These are phyloP conservation scores for Jaenimonas drosophilae DNA, from an alignment of 208 protist genomes.

Conservation along the genomic window DNA sequence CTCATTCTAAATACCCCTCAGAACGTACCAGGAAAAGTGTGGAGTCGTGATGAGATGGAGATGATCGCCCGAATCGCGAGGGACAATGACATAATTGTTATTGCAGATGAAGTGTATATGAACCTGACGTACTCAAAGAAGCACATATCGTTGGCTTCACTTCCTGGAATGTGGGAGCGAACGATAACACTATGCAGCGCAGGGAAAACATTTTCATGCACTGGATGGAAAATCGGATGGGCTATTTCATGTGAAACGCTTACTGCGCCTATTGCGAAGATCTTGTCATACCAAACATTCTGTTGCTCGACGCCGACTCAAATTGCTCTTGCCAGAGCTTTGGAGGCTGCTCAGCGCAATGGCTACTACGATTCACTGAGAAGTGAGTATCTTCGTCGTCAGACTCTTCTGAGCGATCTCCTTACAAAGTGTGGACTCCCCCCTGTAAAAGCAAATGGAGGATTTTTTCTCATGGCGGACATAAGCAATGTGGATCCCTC, in stretches of 20 bases:
- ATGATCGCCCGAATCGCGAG: conserved; percentile 59
- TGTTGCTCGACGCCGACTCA: conserved; percentile 81
- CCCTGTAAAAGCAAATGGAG: conserved; percentile 39
- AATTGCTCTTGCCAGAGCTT: conserved; percentile 59
- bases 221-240: conserved; percentile 92
- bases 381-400: conserved; percentile 28
- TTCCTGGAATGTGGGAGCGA: conserved; percentile 85
- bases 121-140: conserved; percentile 56
- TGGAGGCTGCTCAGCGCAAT: conserved; percentile 35
- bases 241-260: conserved; percentile 36
- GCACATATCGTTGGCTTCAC: conserved; percentile 56
- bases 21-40: conserved; percentile 85
- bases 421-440: conserved; percentile 29
- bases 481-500: conserved; percentile 54
- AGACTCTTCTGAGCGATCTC: conserved; percentile 23
- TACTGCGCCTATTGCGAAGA: conserved; percentile 22
- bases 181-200: conserved; percentile 85
- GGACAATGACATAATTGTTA: conserved; percentile 48
- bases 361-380: conserved; percentile 46
- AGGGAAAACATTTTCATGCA: conserved; percentile 91
- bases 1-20: conserved; percentile 92
- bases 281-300: conserved; percentile 80
- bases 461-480: conserved; percentile 87
- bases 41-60: conserved; percentile 43
- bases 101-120: conserved; percentile 90